Base-by-base conservation (phyloP, 495 filamentous ascomycete species). In the Penicillium waksmanii region DNA sequence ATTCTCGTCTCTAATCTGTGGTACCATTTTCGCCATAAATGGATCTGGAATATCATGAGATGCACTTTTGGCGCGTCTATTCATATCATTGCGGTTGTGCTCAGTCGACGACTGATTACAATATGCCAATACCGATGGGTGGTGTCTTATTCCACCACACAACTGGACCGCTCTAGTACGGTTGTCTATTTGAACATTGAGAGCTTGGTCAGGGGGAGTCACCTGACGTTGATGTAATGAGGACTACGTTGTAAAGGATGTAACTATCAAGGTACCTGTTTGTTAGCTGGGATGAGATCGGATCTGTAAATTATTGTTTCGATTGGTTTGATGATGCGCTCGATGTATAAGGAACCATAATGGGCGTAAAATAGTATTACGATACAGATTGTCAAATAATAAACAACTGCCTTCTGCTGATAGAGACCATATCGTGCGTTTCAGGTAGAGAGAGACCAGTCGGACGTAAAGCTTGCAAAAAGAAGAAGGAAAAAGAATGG, bases 21-120 rank as follows among this genome's bases (percentile, higher is more conserved):
- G 57, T 68, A 68, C 23, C 60, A 70, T 7, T 67, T 66, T 36
- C 67, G 67, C 21, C 67, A 70, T 19, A 62, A 68, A 49, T 70
- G 65, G 65, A 59, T 70, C 38, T 66, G 63, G 60, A 68, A 62
- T 33, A 43, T 65, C 18, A 49, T 70, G 42, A 59, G 67, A 7
- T 44, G 36, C 18, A 64, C 57, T 7, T 70, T 70, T 40, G 47
- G 56, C 8, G 58, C 55, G 11, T 62, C 65, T 1, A 55, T 70
- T 21, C 67, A 70, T 21, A 66, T 70, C 46, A 48, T 66, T 9
- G 65, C 48, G 0, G 62, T 60, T 17, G 62, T 66, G 6, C 48
- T 70, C 15, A 63, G 64, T 38, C 55, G 57, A n/a, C n/a, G n/a
- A n/a, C n/a, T n/a, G n/a, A 7, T 33, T 66, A 10, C 44, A 60